phyloP scores from a whole-genome alignment of 257 asterid species.

The Solanum chaucha region DNA sequence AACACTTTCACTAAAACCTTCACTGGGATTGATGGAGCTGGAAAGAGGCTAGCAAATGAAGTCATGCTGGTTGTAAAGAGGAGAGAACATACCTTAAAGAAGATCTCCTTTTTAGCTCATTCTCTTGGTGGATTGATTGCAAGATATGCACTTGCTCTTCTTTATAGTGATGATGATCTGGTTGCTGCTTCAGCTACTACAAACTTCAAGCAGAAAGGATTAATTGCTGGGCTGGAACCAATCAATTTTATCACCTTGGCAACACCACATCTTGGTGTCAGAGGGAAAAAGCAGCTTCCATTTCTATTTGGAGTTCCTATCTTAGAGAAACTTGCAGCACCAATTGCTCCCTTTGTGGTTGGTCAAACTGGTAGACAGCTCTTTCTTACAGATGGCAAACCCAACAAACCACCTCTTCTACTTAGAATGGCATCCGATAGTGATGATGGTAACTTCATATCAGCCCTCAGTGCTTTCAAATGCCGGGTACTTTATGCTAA shows the following conservation, averaged over 20 bases:
- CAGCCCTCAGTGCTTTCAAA: constrained; percentile 78
- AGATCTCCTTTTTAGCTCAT: constrained; percentile 88
- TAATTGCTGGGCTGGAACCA: constrained; percentile 85
- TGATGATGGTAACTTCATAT: constrained; percentile 69
- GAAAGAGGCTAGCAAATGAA: constrained; percentile 89
- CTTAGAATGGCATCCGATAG: constrained; percentile 77
- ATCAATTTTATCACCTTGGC: constrained; percentile 86
- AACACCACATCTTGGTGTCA: constrained; percentile 96
- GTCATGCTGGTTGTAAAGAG: constrained; percentile 58
- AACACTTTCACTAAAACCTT: too few species aligned
- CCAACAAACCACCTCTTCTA: constrained; percentile 72
- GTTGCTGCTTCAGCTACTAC: constrained; percentile 15
- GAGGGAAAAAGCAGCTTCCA: constrained; percentile 97
- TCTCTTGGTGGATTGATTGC: constrained; percentile 95
- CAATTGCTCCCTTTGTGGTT: constrained; percentile 48
- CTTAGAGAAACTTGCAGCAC: constrained; percentile 87
- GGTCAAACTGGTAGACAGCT: constrained; percentile 34
- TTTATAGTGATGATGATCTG: constrained; percentile 29
- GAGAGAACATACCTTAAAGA: constrained; percentile 46
- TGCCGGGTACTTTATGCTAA: constrained; percentile 79
- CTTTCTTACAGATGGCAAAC: constrained; percentile 41
- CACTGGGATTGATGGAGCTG: constrained; percentile 84
- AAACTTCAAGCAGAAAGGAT: constrained; percentile 12
- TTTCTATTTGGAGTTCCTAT: constrained; percentile 71
- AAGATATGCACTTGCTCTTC: constrained; percentile 77